Evolutionary conservation across 148 eudicot species (phyloP).

Genomic region (Spergularia marina): DNA sequence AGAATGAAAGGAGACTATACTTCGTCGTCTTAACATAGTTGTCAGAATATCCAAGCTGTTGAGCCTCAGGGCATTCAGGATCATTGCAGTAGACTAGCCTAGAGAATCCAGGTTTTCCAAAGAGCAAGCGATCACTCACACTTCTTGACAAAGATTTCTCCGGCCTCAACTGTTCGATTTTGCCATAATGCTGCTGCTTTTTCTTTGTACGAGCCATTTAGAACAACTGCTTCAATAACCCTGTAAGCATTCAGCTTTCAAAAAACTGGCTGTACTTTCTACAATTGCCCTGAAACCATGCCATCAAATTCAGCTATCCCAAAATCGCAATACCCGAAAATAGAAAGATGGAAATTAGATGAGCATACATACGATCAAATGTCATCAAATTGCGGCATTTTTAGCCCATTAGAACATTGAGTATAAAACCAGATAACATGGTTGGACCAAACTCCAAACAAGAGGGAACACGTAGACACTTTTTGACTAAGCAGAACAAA

Average conservation of each 20-base stretch:
- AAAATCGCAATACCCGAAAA: no score
- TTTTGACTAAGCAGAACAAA: not conserved
- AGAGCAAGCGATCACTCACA: conserved; percentile 30
- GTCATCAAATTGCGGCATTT: no score
- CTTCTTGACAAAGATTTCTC: conserved; percentile 25
- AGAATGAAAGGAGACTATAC: conserved; percentile 46
- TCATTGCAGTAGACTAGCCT: conserved; percentile 58
- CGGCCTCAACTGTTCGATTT: conserved; percentile 25
- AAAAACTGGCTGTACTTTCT: not conserved
- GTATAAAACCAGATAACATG: not conserved
- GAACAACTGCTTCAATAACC: not conserved
- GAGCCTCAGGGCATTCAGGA: conserved; percentile 41
- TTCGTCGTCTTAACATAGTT: conserved; percentile 63
- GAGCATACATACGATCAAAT: not conserved
- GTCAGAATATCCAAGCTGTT: conserved; percentile 29
- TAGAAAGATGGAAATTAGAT: no score
- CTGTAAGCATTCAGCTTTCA: not conserved
- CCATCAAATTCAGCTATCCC: not conserved
- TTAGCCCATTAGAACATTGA: not conserved
- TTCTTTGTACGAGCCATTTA: conserved; percentile 32
- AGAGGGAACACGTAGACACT: not conserved
- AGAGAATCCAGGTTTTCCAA: conserved; percentile 55
- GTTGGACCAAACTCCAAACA: not conserved
- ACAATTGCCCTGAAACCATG: not conserved
- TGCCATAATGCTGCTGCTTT: conserved; percentile 34